Evolutionary conservation across 2,329 filamentous ascomycete genomes (phyloP).

Genomic region (Pseudocercospora ulei): DNA sequence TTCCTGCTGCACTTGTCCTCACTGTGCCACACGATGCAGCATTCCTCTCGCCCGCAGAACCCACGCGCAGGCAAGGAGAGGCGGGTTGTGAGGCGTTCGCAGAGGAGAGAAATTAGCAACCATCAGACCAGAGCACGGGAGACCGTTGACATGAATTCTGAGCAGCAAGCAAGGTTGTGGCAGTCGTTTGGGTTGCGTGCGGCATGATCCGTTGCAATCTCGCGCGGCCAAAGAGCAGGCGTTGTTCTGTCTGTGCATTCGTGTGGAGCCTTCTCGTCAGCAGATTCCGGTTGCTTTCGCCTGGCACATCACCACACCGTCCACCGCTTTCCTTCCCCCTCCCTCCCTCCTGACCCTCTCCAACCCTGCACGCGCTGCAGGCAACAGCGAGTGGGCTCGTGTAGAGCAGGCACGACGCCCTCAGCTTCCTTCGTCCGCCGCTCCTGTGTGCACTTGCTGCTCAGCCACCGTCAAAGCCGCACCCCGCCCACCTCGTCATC

Average conservation of each 20-base stretch:
- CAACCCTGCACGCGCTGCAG: slow-evolving; percentile 11
- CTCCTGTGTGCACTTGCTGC: slow-evolving; percentile 9
- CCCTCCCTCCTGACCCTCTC: slow-evolving; percentile 4
- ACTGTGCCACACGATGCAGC: no score
- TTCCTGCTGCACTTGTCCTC: slow-evolving; percentile 2
- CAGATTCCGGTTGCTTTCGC: no score
- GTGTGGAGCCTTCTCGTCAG: background rate
- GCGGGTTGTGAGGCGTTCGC: background rate
- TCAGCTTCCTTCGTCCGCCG: background rate
- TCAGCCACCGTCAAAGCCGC: slow-evolving; percentile 17
- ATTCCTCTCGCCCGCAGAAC: slow-evolving; percentile 5
- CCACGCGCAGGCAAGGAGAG: background rate
- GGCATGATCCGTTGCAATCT: background rate
- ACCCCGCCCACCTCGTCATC: slow-evolving; percentile 7
- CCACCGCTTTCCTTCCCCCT: slow-evolving; percentile 2
- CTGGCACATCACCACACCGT: slow-evolving; percentile 2
- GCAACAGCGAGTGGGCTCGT: slow-evolving; percentile 16
- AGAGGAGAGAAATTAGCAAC: background rate
- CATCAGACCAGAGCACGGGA: no score
- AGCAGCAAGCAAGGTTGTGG: background rate
- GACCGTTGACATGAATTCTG: no score
- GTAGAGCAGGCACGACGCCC: slow-evolving; percentile 5
- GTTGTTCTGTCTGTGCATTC: no score
- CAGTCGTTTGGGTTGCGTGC: slow-evolving; percentile 1
- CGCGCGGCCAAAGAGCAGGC: slow-evolving; percentile 2